phyloP scores from a whole-genome alignment of 139 green algal species.

The Spirogloea muscicola region DNA sequence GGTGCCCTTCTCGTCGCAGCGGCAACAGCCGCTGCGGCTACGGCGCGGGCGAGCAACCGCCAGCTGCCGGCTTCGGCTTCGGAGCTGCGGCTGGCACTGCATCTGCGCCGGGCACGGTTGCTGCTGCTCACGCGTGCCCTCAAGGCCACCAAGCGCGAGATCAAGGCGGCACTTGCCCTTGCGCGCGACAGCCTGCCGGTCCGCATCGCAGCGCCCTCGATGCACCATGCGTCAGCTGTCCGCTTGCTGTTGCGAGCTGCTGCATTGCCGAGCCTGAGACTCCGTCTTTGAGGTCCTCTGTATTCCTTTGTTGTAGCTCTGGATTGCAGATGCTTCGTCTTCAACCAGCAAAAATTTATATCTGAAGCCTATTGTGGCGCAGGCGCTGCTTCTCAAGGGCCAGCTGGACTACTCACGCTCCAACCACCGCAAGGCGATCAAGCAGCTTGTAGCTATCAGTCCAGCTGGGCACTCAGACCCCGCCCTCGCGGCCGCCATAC shows the following conservation, averaged over 20 bases:
- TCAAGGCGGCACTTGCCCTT: constrained; percentile 19
- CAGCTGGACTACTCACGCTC: constrained; percentile 36
- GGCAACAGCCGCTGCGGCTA: too few species aligned
- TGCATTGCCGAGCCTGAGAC: too few species aligned
- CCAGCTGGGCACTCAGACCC: not conserved
- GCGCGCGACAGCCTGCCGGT: not conserved
- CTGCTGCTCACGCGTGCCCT: constrained; percentile 32
- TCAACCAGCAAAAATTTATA: too few species aligned
- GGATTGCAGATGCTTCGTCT: too few species aligned
- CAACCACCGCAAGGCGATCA: constrained; percentile 35
- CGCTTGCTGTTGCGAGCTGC: too few species aligned
- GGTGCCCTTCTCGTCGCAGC: too few species aligned
- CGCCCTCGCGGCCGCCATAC: not conserved
- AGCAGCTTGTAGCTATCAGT: constrained; percentile 7
- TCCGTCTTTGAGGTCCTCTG: too few species aligned
- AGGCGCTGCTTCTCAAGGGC: constrained; percentile 40
- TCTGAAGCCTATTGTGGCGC: too few species aligned
- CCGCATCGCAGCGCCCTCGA: too few species aligned
- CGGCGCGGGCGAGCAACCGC: too few species aligned
- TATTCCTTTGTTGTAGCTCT: too few species aligned
- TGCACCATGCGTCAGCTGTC: too few species aligned
- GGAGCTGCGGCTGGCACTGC: constrained; percentile 30
- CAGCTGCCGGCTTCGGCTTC: not conserved
- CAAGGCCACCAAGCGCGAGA: constrained; percentile 37
- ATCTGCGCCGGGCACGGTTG: constrained; percentile 32